Evolutionary conservation across 2,329 filamentous ascomycete genomes (phyloP).

Genomic region (Colletotrichum limetticola): DNA sequence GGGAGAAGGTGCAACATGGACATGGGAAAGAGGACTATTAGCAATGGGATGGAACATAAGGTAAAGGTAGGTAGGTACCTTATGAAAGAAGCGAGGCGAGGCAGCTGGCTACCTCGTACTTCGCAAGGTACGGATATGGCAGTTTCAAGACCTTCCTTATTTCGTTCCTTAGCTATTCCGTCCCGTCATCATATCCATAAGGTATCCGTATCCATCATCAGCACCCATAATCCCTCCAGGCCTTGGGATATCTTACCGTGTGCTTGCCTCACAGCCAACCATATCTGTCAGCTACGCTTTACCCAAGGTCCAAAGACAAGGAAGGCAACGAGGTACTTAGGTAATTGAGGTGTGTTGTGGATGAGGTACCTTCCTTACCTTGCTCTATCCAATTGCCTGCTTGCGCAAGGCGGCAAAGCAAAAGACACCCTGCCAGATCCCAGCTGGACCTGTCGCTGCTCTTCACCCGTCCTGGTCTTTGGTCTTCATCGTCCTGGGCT

Average conservation of each 20-base stretch:
- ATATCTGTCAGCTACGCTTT: neutral
- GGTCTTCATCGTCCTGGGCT: neutral
- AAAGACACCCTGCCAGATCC: conserved; percentile 16
- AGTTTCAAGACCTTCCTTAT: neutral
- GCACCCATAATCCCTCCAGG: neutral
- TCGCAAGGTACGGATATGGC: too few relatives aligned
- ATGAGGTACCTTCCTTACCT: neutral
- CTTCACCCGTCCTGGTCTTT: neutral
- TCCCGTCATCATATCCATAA: neutral
- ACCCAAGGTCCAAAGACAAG: neutral
- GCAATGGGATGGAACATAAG: neutral
- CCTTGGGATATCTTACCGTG: neutral
- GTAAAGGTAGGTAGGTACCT: too few relatives aligned
- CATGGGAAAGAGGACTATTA: neutral
- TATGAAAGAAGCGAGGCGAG: neutral
- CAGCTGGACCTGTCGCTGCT: conserved; percentile 31
- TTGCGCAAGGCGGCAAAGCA: neutral
- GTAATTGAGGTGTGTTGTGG: neutral
- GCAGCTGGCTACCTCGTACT: neutral
- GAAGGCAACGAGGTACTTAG: neutral
- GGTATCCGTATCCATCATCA: neutral
- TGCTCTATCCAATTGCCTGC: neutral
- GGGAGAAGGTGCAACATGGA: neutral
- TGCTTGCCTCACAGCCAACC: neutral
- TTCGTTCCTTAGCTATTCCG: neutral